These are phyloP conservation scores for Geoglossum cookeanum DNA, from an alignment of 2,329 filamentous ascomycete species.

Conservation along the genomic window DNA sequence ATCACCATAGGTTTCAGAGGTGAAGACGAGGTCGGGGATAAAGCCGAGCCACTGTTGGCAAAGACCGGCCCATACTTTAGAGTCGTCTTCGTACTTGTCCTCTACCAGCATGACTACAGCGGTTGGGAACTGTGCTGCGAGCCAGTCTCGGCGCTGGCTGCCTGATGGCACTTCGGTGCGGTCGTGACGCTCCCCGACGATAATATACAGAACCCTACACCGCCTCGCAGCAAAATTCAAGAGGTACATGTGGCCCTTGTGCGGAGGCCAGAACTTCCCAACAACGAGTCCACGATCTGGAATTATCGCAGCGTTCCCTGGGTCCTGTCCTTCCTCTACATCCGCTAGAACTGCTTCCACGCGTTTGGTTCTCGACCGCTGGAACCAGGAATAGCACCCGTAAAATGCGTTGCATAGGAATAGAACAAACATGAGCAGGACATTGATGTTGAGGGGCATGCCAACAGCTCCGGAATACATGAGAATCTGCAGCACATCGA, in stretches of 20 bases:
- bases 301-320: not conserved
- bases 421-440: not conserved
- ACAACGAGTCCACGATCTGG: not conserved
- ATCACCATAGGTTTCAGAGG: not conserved
- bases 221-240: not conserved
- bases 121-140: not conserved
- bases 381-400: not conserved
- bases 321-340: not conserved
- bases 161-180: not conserved
- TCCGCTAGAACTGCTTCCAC: not conserved
- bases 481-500: not conserved
- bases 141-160: not conserved
- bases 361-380: not conserved
- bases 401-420: not conserved
- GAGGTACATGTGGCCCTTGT: not conserved
- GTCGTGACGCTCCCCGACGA: not conserved
- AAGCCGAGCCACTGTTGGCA: not conserved
- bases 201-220: not conserved
- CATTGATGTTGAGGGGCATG: not conserved
- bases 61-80: not conserved
- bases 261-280: not conserved
- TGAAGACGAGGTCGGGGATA: not conserved
- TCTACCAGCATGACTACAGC: not conserved
- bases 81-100: not conserved
- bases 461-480: not conserved